Evolutionary conservation across 768 basidiomycete genomes (phyloP).

Genomic region (Lentinula lateritia): DNA sequence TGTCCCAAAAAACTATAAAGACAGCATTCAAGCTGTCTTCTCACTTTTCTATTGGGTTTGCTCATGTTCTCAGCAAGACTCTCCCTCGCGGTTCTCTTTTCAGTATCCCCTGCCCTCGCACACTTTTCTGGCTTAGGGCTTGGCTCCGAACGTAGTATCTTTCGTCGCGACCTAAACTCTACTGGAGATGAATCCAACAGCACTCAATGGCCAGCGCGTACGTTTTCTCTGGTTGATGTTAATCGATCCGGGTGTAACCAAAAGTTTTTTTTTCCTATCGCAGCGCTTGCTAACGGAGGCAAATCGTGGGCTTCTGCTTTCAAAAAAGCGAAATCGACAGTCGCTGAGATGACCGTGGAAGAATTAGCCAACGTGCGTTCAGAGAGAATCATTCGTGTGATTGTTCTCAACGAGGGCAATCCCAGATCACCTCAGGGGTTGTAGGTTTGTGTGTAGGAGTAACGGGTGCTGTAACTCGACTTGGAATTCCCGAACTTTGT

Average conservation of each 20-base stretch:
- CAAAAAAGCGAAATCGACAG: background rate
- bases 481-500: background rate
- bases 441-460: background rate
- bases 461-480: background rate
- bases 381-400: background rate
- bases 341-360: background rate
- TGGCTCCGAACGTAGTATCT: background rate
- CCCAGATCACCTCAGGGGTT: background rate
- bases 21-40: too few species aligned
- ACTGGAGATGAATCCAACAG: background rate
- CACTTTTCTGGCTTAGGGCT: background rate
- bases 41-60: background rate
- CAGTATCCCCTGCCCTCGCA: background rate
- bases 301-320: background rate
- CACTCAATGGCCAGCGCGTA: background rate
- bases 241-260: background rate
- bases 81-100: background rate
- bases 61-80: background rate
- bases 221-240: background rate
- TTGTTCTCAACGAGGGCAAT: background rate
- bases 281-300: background rate
- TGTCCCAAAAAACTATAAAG: too few species aligned
- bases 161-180: background rate
- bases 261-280: background rate
- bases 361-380: background rate